Evolutionary conservation across 176 grass and related monocot genomes (phyloP), one percentile per base, ranked within the genome.

Genomic region (Lolium rigidum): DNA sequence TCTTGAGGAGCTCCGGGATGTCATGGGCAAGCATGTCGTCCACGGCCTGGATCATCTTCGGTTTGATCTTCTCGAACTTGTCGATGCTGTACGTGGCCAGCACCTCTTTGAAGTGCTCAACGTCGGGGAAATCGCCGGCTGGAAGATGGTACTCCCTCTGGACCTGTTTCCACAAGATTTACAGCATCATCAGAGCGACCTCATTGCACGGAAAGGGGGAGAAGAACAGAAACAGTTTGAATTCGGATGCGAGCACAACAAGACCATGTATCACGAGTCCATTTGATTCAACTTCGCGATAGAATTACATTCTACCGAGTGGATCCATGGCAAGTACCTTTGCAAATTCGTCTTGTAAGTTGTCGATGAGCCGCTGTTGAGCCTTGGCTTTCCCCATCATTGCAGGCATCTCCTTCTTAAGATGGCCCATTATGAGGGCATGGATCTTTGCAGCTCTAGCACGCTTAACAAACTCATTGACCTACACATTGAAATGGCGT

Each of bases 301-400:
- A 24, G 47, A 77, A 69, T 39, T 18, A 11, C 35, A 4, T n/a
- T n/a, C n/a, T n/a, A n/a, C n/a, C n/a, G n/a, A 3, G 0, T 65
- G 7, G 15, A 65, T n/a, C n/a, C n/a, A n/a, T n/a, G n/a, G n/a
- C n/a, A n/a, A n/a, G n/a, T n/a, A 98, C 96, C 93, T 98, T 98
- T 37, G 93, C 90, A 69, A 94, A 95, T 59, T 98, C 88, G 59
- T 92, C 86, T 44, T 86, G 88, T 8, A 98, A 72, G 75, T 89
- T 92, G 76, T 95, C 91, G 11, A 94, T 86, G 14, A 98, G 91
- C 80, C 84, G 81, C 72, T 98, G 96, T 21, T 98, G 96, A 84
- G 93, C 88, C 88, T 98, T 98, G 51, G 96, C 90, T 84, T 98
- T 95, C 24, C 96, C 96, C 84, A 98, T 88, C 93, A 98, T 87